Base-by-base conservation (phyloP, 352 stramenopile genomes). In the Aphanomyces cochlioides region DNA sequence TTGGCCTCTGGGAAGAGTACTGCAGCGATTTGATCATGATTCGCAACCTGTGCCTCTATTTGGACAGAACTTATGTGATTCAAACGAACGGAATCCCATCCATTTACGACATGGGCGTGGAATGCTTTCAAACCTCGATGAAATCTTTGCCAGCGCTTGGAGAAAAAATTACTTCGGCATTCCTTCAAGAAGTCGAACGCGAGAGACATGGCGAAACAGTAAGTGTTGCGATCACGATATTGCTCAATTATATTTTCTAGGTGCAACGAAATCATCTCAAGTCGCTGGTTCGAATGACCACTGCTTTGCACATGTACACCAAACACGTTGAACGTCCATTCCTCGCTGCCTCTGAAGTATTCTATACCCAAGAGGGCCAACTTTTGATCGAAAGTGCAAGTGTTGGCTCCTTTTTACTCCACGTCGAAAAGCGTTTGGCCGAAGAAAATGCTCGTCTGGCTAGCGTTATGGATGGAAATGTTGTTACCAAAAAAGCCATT, bases 11-110 rank as follows among this genome's bases (percentile, higher is more conserved):
- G 92, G 77, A 92, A 67, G 87, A 96, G 73, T 91, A 97, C 63
- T 98, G 91, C 75, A 82, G 92, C 54, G 87, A 97, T 41, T 92
- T 98, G 87, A 83, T 93, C 38, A 93, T 92, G 45, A 92, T 98
- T 66, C 89, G 93, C 59, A 97, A 90, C 63, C 95, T 98, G 47
- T 98, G 98, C 68, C 78, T 98, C 43, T 98, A 97, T 64, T 74
- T 98, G 53, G 92, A 98, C 75, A 82, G 90, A 41, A 96, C 88
- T 53, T 95, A 96, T 73, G 84, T 96, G 17, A 91, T 96, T 75
- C 85, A 92, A 75, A 90, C 85, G 39, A 79, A 83, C 8, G 86
- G 88, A 65, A 82, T 96, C 28, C 78, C 81, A 34, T 93, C 87
- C 47, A 95, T 98, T 59, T 98, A 89, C 87, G 92, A 98, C 58